Percentiles rank a stretch among this genome's conserved stretches.
Conservation (phyloP, 768 basidiomycete genomes). For the Mycena venus region DNA sequence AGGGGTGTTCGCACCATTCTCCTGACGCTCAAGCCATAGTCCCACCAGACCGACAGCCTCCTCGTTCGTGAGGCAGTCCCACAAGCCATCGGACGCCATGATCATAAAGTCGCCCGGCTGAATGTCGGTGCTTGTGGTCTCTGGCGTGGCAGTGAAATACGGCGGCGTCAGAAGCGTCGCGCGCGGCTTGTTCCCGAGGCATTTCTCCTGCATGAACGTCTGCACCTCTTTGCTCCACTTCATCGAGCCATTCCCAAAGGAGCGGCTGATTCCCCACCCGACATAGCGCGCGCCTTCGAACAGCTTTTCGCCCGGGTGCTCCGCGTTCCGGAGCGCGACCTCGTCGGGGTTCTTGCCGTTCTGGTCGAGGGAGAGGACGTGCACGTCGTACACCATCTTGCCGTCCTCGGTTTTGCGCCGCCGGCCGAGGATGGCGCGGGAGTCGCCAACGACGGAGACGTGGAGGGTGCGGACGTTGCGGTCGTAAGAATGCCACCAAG, state of each 20-base stretch:
- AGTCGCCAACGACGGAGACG: slow-evolving; percentile 61
- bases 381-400: slow-evolving; percentile 51
- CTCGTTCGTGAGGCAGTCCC: slow-evolving; percentile 66
- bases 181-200: slow-evolving; percentile 48
- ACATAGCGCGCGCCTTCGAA: slow-evolving; percentile 53
- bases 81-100: slow-evolving; percentile 68
- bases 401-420: slow-evolving; percentile 39
- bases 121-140: slow-evolving; percentile 57
- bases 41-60: slow-evolving; percentile 68
- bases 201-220: slow-evolving; percentile 45
- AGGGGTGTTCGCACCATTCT: background rate
- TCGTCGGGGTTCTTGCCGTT: slow-evolving; percentile 54
- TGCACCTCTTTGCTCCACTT: slow-evolving; percentile 60
- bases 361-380: slow-evolving; percentile 57
- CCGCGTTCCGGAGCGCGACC: slow-evolving; percentile 49
- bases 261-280: slow-evolving; percentile 56
- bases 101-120: slow-evolving; percentile 68
- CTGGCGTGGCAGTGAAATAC: slow-evolving; percentile 69
- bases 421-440: slow-evolving; percentile 63
- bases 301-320: slow-evolving; percentile 55
- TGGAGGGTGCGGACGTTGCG: slow-evolving; percentile 52
- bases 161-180: slow-evolving; percentile 59
- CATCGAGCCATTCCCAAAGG: slow-evolving; percentile 60
- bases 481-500: slow-evolving; percentile 60
- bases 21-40: slow-evolving; percentile 46